phyloP scores from a whole-genome alignment of 225 moss, liverwort and hornwort genomes.

The Takakia lepidozioides region DNA sequence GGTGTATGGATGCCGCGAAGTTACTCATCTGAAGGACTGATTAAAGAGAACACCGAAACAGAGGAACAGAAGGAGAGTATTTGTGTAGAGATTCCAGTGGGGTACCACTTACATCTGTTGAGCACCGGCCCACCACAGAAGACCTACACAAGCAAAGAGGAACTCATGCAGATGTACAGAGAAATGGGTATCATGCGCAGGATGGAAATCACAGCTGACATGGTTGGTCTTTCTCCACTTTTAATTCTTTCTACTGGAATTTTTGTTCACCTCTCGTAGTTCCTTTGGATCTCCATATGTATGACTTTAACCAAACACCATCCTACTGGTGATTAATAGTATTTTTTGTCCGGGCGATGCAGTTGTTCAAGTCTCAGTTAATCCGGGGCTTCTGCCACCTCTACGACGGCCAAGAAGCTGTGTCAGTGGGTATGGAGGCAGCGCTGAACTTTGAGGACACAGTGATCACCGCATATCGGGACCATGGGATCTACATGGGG shows the following conservation, averaged over 20 bases:
- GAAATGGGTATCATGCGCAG: slow-evolving; percentile 74
- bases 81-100: slow-evolving; percentile 59
- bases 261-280: no score
- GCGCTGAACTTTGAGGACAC: slow-evolving; percentile 81
- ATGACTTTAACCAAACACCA: no score
- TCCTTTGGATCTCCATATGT: no score
- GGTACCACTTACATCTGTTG: slow-evolving; percentile 49
- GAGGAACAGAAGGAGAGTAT: slow-evolving; percentile 26
- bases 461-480: slow-evolving; percentile 87
- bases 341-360: no score
- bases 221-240: slow-evolving; percentile 49
- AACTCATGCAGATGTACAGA: slow-evolving; percentile 69
- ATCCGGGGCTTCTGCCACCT: slow-evolving; percentile 95
- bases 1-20: no score
- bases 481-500: slow-evolving; percentile 68
- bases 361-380: slow-evolving; percentile 91
- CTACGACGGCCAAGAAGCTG: slow-evolving; percentile 95
- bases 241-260: no score
- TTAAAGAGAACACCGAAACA: slow-evolving; percentile 19
- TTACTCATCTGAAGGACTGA: no score
- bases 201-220: slow-evolving; percentile 79
- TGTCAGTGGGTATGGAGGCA: slow-evolving; percentile 83
- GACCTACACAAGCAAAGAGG: slow-evolving; percentile 57
- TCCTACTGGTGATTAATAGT: no score
- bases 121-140: slow-evolving; percentile 57